Percentiles rank a stretch among this genome's conserved stretches.
These are phyloP conservation scores for Stereum hirsutum DNA, from an alignment of 1,284 basidiomycete species.

Conservation along the genomic window DNA sequence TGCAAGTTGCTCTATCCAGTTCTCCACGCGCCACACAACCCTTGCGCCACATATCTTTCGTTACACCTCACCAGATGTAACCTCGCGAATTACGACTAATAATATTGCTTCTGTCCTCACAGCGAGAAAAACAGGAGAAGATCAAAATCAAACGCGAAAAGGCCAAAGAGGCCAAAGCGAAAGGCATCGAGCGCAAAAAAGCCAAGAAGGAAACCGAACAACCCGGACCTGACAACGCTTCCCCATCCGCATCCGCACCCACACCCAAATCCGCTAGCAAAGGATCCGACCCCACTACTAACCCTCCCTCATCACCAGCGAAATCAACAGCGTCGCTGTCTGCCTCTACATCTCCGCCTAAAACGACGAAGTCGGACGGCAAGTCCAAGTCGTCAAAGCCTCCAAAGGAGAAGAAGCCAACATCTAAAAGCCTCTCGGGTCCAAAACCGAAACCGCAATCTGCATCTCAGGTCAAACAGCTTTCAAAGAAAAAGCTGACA, in stretches of 20 bases:
- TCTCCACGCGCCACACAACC: too few species aligned
- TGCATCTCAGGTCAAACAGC: too few species aligned
- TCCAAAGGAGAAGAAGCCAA: neutral
- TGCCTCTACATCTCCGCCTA: too few species aligned
- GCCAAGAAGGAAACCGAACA: constrained; percentile 9
- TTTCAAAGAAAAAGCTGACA: neutral
- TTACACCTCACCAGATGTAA: too few species aligned
- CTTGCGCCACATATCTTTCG: too few species aligned
- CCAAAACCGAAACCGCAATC: neutral
- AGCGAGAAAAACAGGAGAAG: constrained; percentile 34
- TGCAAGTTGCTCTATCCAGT: too few species aligned
- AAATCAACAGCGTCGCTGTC: too few species aligned
- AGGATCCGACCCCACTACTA: too few species aligned
- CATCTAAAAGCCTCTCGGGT: neutral
- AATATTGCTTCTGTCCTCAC: neutral
- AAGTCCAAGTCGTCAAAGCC: too few species aligned
- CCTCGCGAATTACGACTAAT: neutral
- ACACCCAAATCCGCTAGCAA: too few species aligned
- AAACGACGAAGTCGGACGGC: too few species aligned
- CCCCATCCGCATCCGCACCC: neutral
- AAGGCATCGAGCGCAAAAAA: constrained; percentile 14
- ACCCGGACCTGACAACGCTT: neutral
- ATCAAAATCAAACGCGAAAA: constrained; percentile 29
- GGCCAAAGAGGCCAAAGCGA: constrained; percentile 24
- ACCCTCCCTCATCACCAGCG: too few species aligned